Evolutionary conservation across 768 basidiomycete genomes (phyloP).

Genomic region (Phanerodontia chrysosporium): DNA sequence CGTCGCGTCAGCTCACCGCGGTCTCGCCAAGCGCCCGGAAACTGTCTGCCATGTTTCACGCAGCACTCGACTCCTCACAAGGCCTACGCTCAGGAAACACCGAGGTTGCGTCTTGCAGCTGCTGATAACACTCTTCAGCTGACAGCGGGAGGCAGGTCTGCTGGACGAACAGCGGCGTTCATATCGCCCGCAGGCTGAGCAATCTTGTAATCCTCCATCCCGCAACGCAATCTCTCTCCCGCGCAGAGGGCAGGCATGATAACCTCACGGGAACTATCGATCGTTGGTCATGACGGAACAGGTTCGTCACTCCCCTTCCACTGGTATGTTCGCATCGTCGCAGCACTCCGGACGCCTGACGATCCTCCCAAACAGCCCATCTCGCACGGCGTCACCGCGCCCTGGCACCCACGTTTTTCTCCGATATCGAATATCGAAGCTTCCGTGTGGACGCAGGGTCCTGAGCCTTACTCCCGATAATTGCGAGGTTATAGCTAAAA

Average conservation of each 20-base stretch:
- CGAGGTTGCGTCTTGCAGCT: too few relatives aligned
- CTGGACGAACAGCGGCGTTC: not conserved
- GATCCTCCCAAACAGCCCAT: not conserved
- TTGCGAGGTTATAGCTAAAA: conserved; percentile 8
- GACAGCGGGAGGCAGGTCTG: not conserved
- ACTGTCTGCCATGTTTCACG: too few relatives aligned
- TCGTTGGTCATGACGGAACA: not conserved
- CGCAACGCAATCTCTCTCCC: not conserved
- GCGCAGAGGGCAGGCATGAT: not conserved
- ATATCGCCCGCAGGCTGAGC: not conserved
- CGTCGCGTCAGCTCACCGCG: not conserved
- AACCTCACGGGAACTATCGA: not conserved
- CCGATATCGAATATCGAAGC: not conserved
- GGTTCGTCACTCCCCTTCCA: not conserved
- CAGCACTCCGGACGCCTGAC: not conserved
- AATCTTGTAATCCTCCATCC: not conserved
- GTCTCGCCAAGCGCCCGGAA: not conserved
- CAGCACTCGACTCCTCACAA: too few relatives aligned
- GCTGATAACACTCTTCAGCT: not conserved
- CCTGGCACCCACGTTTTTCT: not conserved
- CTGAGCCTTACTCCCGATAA: not conserved
- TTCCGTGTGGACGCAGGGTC: not conserved
- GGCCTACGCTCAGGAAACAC: too few relatives aligned
- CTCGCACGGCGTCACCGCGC: not conserved
- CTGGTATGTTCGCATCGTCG: not conserved